phyloP scores from a whole-genome alignment of 495 filamentous ascomycete species.

The Tuber calosporum region DNA sequence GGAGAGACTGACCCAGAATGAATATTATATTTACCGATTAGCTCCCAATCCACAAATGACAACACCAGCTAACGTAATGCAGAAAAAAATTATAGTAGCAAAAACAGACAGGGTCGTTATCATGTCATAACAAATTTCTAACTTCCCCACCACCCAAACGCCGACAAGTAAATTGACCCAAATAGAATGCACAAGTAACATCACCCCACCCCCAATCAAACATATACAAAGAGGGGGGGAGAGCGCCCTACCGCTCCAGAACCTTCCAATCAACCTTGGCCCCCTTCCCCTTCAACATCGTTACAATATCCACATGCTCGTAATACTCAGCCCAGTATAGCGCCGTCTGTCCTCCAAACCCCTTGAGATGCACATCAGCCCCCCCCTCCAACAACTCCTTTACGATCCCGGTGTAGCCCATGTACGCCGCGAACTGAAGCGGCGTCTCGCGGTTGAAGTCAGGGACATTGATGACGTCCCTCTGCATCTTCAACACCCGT shows the following conservation, averaged over 20 bases:
- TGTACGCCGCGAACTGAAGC: conserved; percentile 7
- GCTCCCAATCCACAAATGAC: neutral
- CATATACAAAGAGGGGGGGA: neutral
- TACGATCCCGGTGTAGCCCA: conserved; percentile 8
- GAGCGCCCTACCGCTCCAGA: neutral
- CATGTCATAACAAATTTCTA: conserved; percentile 5
- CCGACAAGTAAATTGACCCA: neutral
- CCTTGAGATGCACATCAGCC: neutral
- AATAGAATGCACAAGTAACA: neutral
- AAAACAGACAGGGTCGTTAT: neutral
- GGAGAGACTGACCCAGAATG: neutral
- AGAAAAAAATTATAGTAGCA: neutral
- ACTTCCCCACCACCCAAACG: neutral
- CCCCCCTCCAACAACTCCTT: conserved; percentile 7
- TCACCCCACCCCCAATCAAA: neutral
- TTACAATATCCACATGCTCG: neutral
- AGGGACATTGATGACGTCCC: neutral
- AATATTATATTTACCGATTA: conserved; percentile 4
- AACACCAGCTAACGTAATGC: neutral
- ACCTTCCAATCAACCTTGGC: conserved; percentile 1
- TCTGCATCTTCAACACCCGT: neutral
- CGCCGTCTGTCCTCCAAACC: neutral
- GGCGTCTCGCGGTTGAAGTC: conserved; percentile 1
- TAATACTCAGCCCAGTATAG: conserved; percentile 10
- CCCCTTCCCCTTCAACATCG: neutral